phyloP scores from a whole-genome alignment of 768 basidiomycete genomes.

The Podaxis sp. region DNA sequence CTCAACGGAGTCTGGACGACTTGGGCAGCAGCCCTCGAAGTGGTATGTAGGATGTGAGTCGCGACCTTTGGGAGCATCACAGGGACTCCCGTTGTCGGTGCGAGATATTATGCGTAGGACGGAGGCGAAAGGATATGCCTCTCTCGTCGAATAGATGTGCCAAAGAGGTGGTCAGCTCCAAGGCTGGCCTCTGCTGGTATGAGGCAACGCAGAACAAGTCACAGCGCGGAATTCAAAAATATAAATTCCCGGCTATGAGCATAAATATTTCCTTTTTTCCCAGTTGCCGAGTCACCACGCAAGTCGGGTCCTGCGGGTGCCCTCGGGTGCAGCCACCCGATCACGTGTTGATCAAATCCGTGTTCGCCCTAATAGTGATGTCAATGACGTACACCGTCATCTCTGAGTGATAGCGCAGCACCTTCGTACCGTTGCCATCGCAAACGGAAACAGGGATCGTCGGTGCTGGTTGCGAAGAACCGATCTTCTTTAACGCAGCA shows the following conservation, averaged over 20 bases:
- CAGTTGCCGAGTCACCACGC: conserved; percentile 13
- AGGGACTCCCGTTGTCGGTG: not conserved
- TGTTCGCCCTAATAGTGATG: not conserved
- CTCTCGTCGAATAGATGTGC: not conserved
- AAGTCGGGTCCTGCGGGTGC: not conserved
- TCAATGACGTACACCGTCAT: not conserved
- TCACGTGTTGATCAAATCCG: not conserved
- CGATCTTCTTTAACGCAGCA: not conserved
- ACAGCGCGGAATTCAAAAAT: not conserved
- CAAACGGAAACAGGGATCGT: too few species aligned
- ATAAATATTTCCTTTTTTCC: not conserved
- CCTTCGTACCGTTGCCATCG: too few species aligned
- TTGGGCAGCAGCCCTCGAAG: conserved; percentile 72
- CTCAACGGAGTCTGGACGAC: conserved; percentile 74
- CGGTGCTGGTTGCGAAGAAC: not conserved
- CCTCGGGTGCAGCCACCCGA: not conserved
- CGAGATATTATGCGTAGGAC: not conserved
- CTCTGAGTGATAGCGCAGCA: not conserved
- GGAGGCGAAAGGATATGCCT: not conserved
- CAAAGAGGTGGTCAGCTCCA: not conserved
- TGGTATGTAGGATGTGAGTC: conserved; percentile 74
- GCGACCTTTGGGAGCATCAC: conserved; percentile 83
- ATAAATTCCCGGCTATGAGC: too few species aligned
- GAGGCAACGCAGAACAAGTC: not conserved
- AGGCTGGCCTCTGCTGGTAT: not conserved